Percentiles rank a stretch among this genome's conserved stretches.
These are phyloP conservation scores for Cyclotella choctawhatcheeana DNA, from an alignment of 108 stramenopile species.

Conservation along the genomic window DNA sequence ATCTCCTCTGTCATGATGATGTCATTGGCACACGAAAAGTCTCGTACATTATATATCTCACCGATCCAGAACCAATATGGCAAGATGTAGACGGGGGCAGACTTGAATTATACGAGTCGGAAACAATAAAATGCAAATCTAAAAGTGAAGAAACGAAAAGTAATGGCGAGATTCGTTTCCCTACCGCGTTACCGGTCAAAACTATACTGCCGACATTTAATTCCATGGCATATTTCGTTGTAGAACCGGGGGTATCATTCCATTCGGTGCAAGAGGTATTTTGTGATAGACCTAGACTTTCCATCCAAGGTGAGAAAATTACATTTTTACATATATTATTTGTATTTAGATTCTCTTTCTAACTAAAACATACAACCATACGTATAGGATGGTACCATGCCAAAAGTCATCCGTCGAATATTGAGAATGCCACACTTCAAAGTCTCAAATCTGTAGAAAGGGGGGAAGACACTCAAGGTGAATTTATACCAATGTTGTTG, in stretches of 20 bases:
- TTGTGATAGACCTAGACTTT: slow-evolving; percentile 88
- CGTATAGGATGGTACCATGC: slow-evolving; percentile 87
- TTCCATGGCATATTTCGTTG: slow-evolving; percentile 92
- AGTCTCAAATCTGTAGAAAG: slow-evolving; percentile 63
- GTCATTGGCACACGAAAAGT: slow-evolving; percentile 94
- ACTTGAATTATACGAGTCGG: slow-evolving; percentile 85
- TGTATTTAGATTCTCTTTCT: neutral
- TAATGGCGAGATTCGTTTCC: slow-evolving; percentile 27
- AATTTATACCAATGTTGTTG: slow-evolving; percentile 22
- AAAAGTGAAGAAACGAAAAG: slow-evolving; percentile 6
- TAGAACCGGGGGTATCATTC: slow-evolving; percentile 89
- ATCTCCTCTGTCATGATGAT: slow-evolving; percentile 97
- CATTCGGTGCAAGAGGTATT: slow-evolving; percentile 98
- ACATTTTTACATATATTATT: neutral
- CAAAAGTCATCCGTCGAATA: slow-evolving; percentile 54
- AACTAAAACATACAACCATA: neutral
- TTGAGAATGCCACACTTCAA: slow-evolving; percentile 75
- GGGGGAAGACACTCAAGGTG: slow-evolving; percentile 50
- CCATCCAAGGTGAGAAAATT: slow-evolving; percentile 74
- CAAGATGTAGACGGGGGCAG: slow-evolving; percentile 87
- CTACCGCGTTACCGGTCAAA: slow-evolving; percentile 67
- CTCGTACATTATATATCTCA: slow-evolving; percentile 94
- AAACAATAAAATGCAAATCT: slow-evolving; percentile 24
- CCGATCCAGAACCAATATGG: slow-evolving; percentile 82
- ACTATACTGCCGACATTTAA: slow-evolving; percentile 86